phyloP scores from a whole-genome alignment of 2,329 filamentous ascomycete genomes.

The Colletotrichum limetticola region DNA sequence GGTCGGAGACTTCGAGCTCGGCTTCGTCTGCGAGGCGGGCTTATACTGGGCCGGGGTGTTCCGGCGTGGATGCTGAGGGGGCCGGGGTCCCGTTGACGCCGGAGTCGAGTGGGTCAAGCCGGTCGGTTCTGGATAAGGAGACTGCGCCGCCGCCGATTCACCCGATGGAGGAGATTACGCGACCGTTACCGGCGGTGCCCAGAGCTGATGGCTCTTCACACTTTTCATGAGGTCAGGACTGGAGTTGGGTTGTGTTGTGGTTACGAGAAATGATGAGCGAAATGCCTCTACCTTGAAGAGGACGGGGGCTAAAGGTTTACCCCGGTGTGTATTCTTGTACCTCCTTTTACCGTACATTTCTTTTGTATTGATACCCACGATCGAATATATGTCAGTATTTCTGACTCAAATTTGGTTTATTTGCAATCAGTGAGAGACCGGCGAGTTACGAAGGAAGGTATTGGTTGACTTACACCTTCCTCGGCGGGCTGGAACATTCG shows the following conservation, averaged over 20 bases:
- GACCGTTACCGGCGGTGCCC: background rate
- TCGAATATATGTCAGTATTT: background rate
- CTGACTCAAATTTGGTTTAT: background rate
- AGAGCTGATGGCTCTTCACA: background rate
- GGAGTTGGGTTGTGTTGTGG: background rate
- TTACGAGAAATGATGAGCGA: background rate
- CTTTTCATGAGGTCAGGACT: background rate
- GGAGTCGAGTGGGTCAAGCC: slow-evolving; percentile 15
- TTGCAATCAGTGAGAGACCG: background rate
- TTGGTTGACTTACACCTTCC: background rate
- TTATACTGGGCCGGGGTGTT: slow-evolving; percentile 9
- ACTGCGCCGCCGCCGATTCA: background rate
- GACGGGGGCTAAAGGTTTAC: background rate
- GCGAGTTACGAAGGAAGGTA: background rate
- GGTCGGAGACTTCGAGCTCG: slow-evolving; percentile 3
- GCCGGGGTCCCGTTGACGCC: slow-evolving; percentile 9
- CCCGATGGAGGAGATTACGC: background rate
- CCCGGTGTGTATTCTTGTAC: background rate
- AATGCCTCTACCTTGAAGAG: too few relatives aligned
- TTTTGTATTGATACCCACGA: slow-evolving; percentile 14
- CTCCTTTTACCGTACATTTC: slow-evolving; percentile 2
- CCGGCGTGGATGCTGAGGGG: slow-evolving; percentile 22
- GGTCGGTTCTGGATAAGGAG: slow-evolving; percentile 5
- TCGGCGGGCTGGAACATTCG: background rate
- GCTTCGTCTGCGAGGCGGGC: background rate